Percentiles rank a stretch among this genome's conserved stretches.
phyloP scores from a whole-genome alignment of 306 rosid genomes.

The Lotus japonicus region DNA sequence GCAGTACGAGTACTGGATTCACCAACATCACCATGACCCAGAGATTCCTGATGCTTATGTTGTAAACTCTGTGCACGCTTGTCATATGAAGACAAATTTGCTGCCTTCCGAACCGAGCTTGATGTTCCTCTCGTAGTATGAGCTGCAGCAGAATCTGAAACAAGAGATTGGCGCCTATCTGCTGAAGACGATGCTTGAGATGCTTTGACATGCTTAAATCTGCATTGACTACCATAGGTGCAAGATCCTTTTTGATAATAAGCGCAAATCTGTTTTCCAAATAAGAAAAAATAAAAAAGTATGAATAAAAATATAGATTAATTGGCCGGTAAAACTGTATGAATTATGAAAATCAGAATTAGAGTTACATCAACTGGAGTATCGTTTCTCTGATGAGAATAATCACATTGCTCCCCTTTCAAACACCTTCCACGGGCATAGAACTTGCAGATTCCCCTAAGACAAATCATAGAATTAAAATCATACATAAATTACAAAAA shows the following conservation, averaged over 20 bases:
- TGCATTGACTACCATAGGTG: constrained; percentile 85
- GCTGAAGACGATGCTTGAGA: constrained; percentile 42
- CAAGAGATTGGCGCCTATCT: constrained; percentile 28
- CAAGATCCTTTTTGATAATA: constrained; percentile 68
- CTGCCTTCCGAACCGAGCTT: constrained; percentile 38
- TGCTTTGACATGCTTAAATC: constrained; percentile 44
- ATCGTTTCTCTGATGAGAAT: constrained; percentile 63
- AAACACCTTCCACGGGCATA: constrained; percentile 77
- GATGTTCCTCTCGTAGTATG: constrained; percentile 22
- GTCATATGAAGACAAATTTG: constrained; percentile 33
- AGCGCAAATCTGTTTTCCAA: constrained; percentile 54
- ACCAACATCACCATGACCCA: constrained; percentile 32
- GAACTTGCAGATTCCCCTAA: constrained; percentile 61
- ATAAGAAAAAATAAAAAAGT: background rate
- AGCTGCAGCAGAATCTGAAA: constrained; percentile 27
- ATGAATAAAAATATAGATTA: background rate
- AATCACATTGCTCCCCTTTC: constrained; percentile 90
- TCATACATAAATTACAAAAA: background rate
- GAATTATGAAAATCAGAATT: background rate
- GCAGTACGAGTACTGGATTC: constrained; percentile 34
- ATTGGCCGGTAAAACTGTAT: no score
- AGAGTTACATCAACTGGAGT: constrained; percentile 44
- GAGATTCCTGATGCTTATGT: background rate
- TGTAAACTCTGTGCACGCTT: constrained; percentile 38
- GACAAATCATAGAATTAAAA: background rate